These are phyloP conservation scores for Dactylis glomerata DNA, from an alignment of 176 grass and related monocot species.

Conservation along the genomic window DNA sequence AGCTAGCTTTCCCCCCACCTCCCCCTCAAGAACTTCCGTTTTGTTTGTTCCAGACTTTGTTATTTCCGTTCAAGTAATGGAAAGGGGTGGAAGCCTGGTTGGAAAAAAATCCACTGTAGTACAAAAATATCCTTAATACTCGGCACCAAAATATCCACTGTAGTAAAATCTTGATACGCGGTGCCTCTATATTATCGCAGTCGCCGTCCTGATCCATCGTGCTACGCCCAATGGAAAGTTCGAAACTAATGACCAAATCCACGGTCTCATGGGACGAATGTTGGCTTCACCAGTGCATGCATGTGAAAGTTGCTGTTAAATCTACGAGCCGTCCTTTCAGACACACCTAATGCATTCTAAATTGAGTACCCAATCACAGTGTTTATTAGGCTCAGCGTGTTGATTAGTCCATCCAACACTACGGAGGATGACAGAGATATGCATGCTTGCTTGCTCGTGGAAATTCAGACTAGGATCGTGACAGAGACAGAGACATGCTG, in stretches of 20 bases:
- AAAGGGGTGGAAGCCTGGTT: too few relatives aligned
- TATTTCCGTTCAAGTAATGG: too few relatives aligned
- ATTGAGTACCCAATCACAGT: neutral
- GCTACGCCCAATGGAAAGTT: too few relatives aligned
- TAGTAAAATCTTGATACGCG: too few relatives aligned
- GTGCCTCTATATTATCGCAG: too few relatives aligned
- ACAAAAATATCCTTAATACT: too few relatives aligned
- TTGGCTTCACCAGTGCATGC: neutral
- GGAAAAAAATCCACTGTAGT: too few relatives aligned
- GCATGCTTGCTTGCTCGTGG: neutral
- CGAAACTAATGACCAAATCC: neutral
- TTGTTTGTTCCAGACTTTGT: too few relatives aligned
- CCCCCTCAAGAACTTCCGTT: too few relatives aligned
- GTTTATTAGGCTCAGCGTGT: neutral
- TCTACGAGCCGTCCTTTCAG: neutral
- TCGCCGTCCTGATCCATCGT: too few relatives aligned
- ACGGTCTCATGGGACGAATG: neutral
- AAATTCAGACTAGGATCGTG: neutral
- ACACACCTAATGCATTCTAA: neutral
- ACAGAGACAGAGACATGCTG: neutral
- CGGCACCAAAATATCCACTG: too few relatives aligned
- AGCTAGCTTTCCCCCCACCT: too few relatives aligned
- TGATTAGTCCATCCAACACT: slow-evolving; percentile 23
- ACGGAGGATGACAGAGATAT: neutral
- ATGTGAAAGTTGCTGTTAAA: neutral